phyloP scores from a whole-genome alignment of 805 yeast species.

The Candida caryicola region DNA sequence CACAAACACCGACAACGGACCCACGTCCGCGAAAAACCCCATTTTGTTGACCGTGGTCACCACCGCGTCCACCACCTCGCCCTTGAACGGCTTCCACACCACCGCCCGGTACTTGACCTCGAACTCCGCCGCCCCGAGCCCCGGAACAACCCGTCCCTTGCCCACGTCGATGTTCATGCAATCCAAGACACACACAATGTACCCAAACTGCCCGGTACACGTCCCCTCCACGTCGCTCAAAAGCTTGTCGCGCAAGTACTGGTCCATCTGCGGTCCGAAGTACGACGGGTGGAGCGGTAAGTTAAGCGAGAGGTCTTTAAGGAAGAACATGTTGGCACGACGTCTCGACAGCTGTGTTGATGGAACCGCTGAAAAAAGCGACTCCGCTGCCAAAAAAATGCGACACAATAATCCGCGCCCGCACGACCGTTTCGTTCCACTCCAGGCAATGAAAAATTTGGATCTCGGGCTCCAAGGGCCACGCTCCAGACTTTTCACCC shows the following conservation, averaged over 20 bases:
- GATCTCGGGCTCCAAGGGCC: not conserved
- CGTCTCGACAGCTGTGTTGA: too few relatives aligned
- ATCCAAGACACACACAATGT: constrained; percentile 92
- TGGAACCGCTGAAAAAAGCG: too few relatives aligned
- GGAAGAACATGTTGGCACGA: constrained; percentile 42
- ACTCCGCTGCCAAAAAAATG: too few relatives aligned
- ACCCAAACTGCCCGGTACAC: constrained; percentile 98
- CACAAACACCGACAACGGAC: constrained; percentile 92
- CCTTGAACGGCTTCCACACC: constrained; percentile 98
- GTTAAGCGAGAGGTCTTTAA: constrained; percentile 85
- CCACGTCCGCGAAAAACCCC: constrained; percentile 98
- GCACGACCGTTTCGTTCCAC: too few relatives aligned
- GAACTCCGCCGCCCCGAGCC: constrained; percentile 92
- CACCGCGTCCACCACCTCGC: constrained; percentile 96
- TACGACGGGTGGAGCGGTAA: constrained; percentile 95
- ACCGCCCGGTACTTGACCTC: constrained; percentile 95
- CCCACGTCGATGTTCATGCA: constrained; percentile 94
- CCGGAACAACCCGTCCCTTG: constrained; percentile 86
- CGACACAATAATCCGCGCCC: not conserved
- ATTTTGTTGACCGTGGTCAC: constrained; percentile 90
- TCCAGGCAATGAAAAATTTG: too few relatives aligned
- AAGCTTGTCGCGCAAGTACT: constrained; percentile 82
- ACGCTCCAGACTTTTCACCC: too few relatives aligned
- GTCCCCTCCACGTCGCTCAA: constrained; percentile 97
- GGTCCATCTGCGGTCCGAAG: constrained; percentile 97